Base-by-base conservation (phyloP, 495 filamentous ascomycete genomes). In the Daldinia vernicosa region DNA sequence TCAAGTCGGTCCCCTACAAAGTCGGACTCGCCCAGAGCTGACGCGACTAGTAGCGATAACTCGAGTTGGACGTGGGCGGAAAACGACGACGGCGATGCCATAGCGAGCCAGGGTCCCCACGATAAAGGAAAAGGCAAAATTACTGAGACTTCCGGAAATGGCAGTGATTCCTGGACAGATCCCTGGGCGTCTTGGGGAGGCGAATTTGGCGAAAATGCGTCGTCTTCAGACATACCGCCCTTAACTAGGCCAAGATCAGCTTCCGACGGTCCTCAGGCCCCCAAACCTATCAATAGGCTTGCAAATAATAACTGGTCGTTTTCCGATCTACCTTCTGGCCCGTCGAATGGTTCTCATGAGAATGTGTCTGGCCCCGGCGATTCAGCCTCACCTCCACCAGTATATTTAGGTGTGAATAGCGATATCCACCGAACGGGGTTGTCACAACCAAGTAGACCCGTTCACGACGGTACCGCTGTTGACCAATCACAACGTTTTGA, bases 221-320 rank as follows among this genome's bases (percentile, higher is more conserved):
- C 35, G 43, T 54, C 65, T 53, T 63, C 74, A 9, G 50, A 24
- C n/a, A 32, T 63, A 11, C 30, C 53, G 12, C 43, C 58, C 26
- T 61, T 58, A 6, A 74, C 73, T 27, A 70, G 58, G 47, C 64
- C 55, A 27, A 70, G 85, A 59, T 75, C 85, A 33, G 76, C 79
- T 54, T 86, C 84, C 3, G 85, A 86, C 53, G 85, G 85, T 7
- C 84, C 80, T 4, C 75, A 70, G 40, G 57, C 74, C 6, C 75
- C 63, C 15, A 74, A 76, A 28, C 60, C 54, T 0, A 75, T 80
- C 33, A 82, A 84, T 35, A 81, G 79, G 0, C 65, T 86, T 40
- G 83, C 78, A 1, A 83, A 83, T 63, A 84, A 86, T 71, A 86
- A 75, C 57, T 87, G 84, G 84, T 82, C 79, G 0, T 85, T 84